Percentiles rank a stretch among this genome's conserved stretches.
Evolutionary conservation across 2,329 filamentous ascomycete genomes (phyloP).

Genomic region (Grosmannia clavigera): DNA sequence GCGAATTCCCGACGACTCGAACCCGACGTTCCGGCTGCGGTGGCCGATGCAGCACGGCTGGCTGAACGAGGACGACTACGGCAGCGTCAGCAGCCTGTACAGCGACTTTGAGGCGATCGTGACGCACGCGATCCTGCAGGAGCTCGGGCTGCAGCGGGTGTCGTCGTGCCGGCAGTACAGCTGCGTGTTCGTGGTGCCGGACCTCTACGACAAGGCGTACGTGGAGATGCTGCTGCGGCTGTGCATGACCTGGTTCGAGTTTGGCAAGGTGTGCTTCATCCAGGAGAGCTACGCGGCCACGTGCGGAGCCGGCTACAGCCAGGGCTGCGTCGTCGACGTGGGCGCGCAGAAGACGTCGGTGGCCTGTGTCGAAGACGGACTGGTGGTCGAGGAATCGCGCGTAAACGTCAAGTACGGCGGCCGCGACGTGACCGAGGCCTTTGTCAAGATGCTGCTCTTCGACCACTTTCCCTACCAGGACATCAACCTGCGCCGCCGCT

Average conservation of each 20-base stretch:
- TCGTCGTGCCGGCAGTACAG: slow-evolving; percentile 83
- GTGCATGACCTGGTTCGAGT: slow-evolving; percentile 79
- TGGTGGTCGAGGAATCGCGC: slow-evolving; percentile 87
- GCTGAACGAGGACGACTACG: slow-evolving; percentile 84
- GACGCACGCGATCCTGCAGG: slow-evolving; percentile 74
- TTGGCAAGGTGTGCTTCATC: slow-evolving; percentile 81
- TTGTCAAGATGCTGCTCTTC: slow-evolving; percentile 95
- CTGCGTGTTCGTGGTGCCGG: slow-evolving; percentile 93
- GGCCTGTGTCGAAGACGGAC: slow-evolving; percentile 91
- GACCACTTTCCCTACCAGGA: slow-evolving; percentile 93
- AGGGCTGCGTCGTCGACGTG: slow-evolving; percentile 89
- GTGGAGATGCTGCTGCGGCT: slow-evolving; percentile 76
- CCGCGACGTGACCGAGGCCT: slow-evolving; percentile 82
- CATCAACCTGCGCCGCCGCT: slow-evolving; percentile 79
- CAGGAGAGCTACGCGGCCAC: slow-evolving; percentile 93
- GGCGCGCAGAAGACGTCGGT: slow-evolving; percentile 96
- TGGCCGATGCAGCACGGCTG: slow-evolving; percentile 83
- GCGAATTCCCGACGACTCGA: slow-evolving; percentile 78
- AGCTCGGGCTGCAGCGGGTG: slow-evolving; percentile 65
- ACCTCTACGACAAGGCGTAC: slow-evolving; percentile 90
- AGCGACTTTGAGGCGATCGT: slow-evolving; percentile 80
- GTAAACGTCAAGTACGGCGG: slow-evolving; percentile 93
- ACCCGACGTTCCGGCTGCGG: slow-evolving; percentile 80
- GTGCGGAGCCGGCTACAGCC: slow-evolving; percentile 89
- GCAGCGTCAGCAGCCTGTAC: slow-evolving; percentile 64